Base-by-base conservation (phyloP, 139 green algal genomes). In the Raphidocelis subcapitata region DNA sequence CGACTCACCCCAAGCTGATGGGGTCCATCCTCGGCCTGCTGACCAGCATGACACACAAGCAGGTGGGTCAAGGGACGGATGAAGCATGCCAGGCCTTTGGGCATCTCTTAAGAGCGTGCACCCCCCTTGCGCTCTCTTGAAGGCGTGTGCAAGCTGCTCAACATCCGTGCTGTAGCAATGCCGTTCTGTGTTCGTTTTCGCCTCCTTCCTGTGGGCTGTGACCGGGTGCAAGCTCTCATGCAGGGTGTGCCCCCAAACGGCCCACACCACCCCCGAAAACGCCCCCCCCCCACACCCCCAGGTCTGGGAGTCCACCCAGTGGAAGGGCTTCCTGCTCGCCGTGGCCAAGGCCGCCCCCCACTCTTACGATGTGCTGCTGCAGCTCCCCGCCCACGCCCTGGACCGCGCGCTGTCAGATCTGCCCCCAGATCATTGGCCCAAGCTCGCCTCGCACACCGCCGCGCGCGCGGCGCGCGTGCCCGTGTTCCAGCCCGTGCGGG, bases 321-420 rank as follows among this genome's bases (percentile, higher is more conserved):
- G 90, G 90, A 86, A 89, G 63, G 90, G 90, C 26, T 94, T 92
- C 84, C 57, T 95, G 36, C 74, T 93, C 73, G 84, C 78, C 72
- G 81, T 79, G 8, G 80, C 94, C 52, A 79, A 91, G 68, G 85
- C 80, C 2, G 79, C 68, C 5, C 82, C 76, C 23, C 74, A 85
- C 52, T 90, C 84, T 26, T 94, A 92, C 74, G 76, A 70, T 1
- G 77, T 88, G 2, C 70, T 94, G 51, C 75, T 92, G 65, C 71
- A 82, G 69, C 62, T 92, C 28, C 82, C 85, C 0, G 35, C 24
- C 31, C 55, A 62, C 55, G 54, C 54, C 54, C 5, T 33, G 54
- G 54, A 33, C 14, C 26, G 54, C 24, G 41, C 41, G 8, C 41
- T 49, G 41, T 49, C 41, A 8, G 41, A 12, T 12, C 12, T 12